Percentiles rank a stretch among this genome's conserved stretches.
Evolutionary conservation across 164 flowering plant species (phyloP).

Genomic region (Vitis rotundifolia): DNA sequence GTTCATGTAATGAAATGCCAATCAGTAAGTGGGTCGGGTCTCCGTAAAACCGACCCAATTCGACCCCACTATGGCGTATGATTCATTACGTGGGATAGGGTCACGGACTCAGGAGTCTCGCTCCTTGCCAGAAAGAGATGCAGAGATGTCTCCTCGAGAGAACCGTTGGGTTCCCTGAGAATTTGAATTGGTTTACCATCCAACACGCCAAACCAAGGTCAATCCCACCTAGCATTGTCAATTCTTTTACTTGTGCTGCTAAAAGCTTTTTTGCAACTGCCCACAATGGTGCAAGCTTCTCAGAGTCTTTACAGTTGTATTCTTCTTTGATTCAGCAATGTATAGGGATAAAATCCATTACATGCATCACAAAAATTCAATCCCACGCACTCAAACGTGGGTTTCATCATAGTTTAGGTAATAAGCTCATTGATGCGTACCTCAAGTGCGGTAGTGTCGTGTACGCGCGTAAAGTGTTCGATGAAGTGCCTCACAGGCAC

Average conservation of each 20-base stretch:
- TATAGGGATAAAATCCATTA: conserved; percentile 20
- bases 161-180: conserved; percentile 7
- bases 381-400: conserved; percentile 36
- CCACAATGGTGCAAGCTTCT: not conserved
- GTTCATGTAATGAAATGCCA: too few relatives aligned
- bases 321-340: conserved; percentile 35
- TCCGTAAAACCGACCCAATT: too few relatives aligned
- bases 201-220: not conserved
- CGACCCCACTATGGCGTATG: too few relatives aligned
- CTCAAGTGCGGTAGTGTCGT: conserved; percentile 34
- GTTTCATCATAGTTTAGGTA: conserved; percentile 29
- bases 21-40: too few relatives aligned
- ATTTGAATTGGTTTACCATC: conserved; percentile 6
- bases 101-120: too few relatives aligned
- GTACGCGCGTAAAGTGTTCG: conserved; percentile 47
- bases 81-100: too few relatives aligned
- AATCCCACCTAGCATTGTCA: conserved; percentile 1
- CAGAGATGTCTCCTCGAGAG: not conserved
- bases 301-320: conserved; percentile 19
- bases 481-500: conserved; percentile 45
- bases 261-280: conserved; percentile 1
- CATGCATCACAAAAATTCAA: conserved; percentile 28
- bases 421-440: conserved; percentile 40
- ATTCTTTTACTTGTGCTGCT: not conserved
- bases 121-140: conserved; percentile 4